Conservation (phyloP, 148 eudicot species). For the Fagopyrum tataricum region DNA sequence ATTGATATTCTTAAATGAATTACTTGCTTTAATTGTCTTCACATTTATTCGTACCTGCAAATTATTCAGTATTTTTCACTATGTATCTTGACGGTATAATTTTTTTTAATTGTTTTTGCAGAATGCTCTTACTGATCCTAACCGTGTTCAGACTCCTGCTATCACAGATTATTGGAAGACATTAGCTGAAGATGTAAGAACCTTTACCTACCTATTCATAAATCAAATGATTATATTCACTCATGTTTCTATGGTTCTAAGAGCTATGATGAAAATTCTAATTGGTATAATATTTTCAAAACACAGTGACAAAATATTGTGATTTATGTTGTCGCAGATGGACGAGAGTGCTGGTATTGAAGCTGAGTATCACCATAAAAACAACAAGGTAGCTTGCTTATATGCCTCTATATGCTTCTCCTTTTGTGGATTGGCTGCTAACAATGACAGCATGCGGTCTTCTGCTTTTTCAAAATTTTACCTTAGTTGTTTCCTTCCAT, state of each 20-base stretch:
- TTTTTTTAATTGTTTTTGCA: conserved; percentile 29
- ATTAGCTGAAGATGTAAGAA: conserved; percentile 85
- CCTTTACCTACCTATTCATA: conserved; percentile 12
- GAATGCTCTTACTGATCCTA: conserved; percentile 92
- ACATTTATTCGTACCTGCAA: not conserved
- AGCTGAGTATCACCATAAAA: conserved; percentile 95
- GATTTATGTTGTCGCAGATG: conserved; percentile 52
- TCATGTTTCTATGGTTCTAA: not conserved
- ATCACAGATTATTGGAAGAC: conserved; percentile 87
- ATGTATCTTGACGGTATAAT: conserved; percentile 10
- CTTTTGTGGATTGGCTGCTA: conserved; percentile 1
- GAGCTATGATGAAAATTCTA: not conserved
- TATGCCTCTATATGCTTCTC: not conserved
- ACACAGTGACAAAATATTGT: not conserved
- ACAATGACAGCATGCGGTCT: not conserved
- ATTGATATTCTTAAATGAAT: not conserved
- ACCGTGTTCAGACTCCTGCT: conserved; percentile 73
- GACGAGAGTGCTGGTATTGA: conserved; percentile 90
- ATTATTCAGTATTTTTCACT: not conserved
- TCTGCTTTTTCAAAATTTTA: not conserved
- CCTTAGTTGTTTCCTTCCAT: not conserved
- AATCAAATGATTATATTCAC: not conserved
- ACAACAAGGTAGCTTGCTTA: conserved; percentile 55
- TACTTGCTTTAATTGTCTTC: not conserved
- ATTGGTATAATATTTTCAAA: not conserved